A percentile compares a stretch with the other conserved stretches of the same genome.
These are phyloP conservation scores for Fusarium sp. DNA, from an alignment of 2,329 filamentous ascomycete genomes.

Conservation along the genomic window DNA sequence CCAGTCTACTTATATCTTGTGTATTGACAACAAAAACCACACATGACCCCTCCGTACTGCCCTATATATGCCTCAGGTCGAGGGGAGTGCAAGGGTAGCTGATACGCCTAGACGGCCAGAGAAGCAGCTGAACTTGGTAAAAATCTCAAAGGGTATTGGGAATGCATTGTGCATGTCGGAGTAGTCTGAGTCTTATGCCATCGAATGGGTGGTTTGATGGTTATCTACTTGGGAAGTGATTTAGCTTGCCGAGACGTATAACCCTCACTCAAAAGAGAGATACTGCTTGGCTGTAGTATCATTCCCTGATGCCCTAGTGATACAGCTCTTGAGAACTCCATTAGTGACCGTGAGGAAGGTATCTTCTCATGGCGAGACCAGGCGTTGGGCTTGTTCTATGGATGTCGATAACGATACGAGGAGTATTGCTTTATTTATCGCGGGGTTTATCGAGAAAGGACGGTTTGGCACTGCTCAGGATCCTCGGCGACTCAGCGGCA, in stretches of 20 bases:
- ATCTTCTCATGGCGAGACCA: too few species aligned
- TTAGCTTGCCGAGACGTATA: neutral
- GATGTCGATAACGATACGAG: neutral
- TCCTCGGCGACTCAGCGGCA: neutral
- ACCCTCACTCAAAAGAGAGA: neutral
- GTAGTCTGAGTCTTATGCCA: neutral
- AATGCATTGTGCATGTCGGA: neutral
- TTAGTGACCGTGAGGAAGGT: neutral
- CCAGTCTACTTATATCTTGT: neutral
- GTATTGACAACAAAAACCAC: neutral
- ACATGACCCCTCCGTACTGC: neutral
- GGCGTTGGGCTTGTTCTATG: neutral
- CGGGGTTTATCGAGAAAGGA: neutral
- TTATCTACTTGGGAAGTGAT: neutral
- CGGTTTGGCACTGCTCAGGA: neutral
- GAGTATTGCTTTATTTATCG: neutral
- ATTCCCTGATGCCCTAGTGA: neutral
- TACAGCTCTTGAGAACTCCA: neutral
- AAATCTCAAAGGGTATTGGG: slow-evolving; percentile 7
- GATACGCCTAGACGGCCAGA: slow-evolving; percentile 2
- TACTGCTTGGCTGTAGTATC: neutral
- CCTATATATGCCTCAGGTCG: neutral
- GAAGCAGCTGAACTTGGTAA: neutral
- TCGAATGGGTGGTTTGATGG: neutral
- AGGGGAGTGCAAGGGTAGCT: neutral